A percentile compares a stretch with the other conserved stretches of the same genome.
phyloP scores from a whole-genome alignment of 2,329 filamentous ascomycete species.

The Atkinsonella texensis region DNA sequence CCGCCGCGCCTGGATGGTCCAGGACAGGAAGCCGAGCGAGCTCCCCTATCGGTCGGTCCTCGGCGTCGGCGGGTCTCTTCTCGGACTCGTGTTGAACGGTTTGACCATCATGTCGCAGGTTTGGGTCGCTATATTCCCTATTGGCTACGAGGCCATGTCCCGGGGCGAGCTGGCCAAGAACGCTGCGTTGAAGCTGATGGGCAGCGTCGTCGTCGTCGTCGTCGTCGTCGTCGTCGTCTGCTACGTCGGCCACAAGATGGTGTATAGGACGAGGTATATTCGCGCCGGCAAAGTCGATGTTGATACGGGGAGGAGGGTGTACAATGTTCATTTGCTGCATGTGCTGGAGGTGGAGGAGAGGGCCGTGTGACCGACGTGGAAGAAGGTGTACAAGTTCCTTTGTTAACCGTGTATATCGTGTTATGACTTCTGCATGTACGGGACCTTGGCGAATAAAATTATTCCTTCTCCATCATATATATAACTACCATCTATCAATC shows the following conservation, averaged over 20 bases:
- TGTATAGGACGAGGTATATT: constrained; percentile 2
- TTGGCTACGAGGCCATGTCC: neutral
- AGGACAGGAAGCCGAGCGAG: neutral
- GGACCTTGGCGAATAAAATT: neutral
- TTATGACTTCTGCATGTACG: neutral
- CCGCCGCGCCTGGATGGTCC: constrained; percentile 26
- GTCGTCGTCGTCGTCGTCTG: neutral
- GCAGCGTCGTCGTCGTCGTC: neutral
- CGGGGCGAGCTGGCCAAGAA: neutral
- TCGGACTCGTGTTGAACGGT: constrained; percentile 2
- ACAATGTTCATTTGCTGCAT: constrained; percentile 1
- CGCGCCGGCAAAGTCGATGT: neutral
- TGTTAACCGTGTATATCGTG: neutral
- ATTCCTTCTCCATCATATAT: no score
- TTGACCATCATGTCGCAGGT: neutral
- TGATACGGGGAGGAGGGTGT: constrained; percentile 2
- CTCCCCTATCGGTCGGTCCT: constrained; percentile 1
- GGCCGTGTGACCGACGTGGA: constrained; percentile 3
- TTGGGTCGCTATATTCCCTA: constrained; percentile 1
- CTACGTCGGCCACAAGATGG: neutral
- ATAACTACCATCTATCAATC: no score
- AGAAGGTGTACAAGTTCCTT: constrained; percentile 3
- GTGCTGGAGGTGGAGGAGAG: constrained; percentile 1
- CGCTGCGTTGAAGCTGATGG: neutral
- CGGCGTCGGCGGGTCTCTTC: neutral